Evolutionary conservation across 331 rosid species (phyloP).

Genomic region (Rosa hybrid): DNA sequence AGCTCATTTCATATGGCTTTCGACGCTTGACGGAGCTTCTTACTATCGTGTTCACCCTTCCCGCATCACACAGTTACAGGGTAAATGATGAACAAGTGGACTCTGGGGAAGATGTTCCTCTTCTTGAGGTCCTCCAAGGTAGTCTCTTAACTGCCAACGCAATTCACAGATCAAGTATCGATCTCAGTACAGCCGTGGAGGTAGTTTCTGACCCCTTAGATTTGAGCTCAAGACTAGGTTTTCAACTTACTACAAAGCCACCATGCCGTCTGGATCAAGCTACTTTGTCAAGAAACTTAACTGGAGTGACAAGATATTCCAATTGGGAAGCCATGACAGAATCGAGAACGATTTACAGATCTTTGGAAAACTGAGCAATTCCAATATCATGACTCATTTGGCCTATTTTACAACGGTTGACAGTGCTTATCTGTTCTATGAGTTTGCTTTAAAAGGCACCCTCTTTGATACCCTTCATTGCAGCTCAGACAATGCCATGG

Average conservation of each 20-base stretch:
- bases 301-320: constrained; percentile 77
- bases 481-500: constrained; percentile 47
- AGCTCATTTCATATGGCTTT: too few relatives aligned
- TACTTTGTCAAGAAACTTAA: constrained; percentile 85
- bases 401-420: constrained; percentile 70
- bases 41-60: too few relatives aligned
- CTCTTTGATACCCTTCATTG: constrained; percentile 74
- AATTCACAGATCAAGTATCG: constrained; percentile 71
- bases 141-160: constrained; percentile 57
- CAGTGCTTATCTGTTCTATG: constrained; percentile 68
- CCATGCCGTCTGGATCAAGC: constrained; percentile 70
- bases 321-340: constrained; percentile 52
- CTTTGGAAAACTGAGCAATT: constrained; percentile 78
- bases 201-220: constrained; percentile 44
- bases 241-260: constrained; percentile 76
- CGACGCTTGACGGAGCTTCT: too few relatives aligned
- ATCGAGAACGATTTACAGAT: constrained; percentile 57
- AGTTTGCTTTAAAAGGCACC: constrained; percentile 66
- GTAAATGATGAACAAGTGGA: constrained; percentile 45
- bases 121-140: constrained; percentile 51
- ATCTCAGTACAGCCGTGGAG: constrained; percentile 73
- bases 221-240: constrained; percentile 69
- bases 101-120: constrained; percentile 39
- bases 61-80: constrained; percentile 22
- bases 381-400: constrained; percentile 89